phyloP scores from a whole-genome alignment of 2,329 filamentous ascomycete species.

The Anthostomella pinea region DNA sequence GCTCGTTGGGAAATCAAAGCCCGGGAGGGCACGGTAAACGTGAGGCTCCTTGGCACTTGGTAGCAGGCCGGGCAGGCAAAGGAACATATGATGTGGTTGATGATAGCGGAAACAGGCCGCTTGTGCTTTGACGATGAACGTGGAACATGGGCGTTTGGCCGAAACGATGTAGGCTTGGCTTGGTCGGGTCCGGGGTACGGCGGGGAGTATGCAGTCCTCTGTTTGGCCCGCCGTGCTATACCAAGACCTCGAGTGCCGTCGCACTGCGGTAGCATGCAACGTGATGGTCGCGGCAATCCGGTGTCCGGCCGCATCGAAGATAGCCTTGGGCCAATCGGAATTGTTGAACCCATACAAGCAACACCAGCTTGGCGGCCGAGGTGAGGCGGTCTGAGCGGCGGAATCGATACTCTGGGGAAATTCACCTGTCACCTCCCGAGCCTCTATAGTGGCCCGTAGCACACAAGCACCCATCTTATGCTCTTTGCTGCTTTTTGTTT shows the following conservation, averaged over 20 bases:
- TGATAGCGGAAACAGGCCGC: too few relatives aligned
- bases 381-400: too few relatives aligned
- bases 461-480: too few relatives aligned
- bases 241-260: conserved; percentile 5
- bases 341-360: conserved; percentile 1
- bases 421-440: too few relatives aligned
- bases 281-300: conserved; percentile 16
- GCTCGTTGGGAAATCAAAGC: too few relatives aligned
- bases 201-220: conserved; percentile 2
- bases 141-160: conserved; percentile 5
- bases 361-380: too few relatives aligned
- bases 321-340: conserved; percentile 14
- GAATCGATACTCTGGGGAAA: too few relatives aligned
- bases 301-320: conserved; percentile 15
- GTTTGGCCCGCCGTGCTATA: conserved; percentile 1
- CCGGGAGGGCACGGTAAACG: conserved; percentile 12
- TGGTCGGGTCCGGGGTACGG: conserved; percentile 15
- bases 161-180: conserved; percentile 18
- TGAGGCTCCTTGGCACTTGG: conserved; percentile 16
- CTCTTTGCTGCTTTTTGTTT: too few relatives aligned
- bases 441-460: too few relatives aligned
- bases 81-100: too few relatives aligned
- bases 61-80: conserved; percentile 10
- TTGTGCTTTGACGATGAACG: conserved; percentile 1
- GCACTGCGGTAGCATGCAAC: conserved; percentile 14